phyloP scores from a whole-genome alignment of 192 early-diverging fungal genomes.

The Pecoramyces ruminantium region DNA sequence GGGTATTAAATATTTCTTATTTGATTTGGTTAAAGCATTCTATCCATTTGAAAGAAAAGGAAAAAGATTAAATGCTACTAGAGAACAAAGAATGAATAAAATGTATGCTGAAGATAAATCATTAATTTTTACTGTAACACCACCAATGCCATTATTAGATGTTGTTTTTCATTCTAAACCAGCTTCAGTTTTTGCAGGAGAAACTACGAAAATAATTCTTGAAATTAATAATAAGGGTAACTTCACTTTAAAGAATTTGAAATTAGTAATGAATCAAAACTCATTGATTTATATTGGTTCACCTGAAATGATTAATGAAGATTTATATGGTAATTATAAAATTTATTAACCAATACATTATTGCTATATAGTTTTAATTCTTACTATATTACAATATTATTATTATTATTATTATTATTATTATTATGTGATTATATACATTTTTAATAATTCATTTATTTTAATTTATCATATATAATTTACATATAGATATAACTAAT shows the following conservation, averaged over 20 bases:
- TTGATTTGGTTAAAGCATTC: slow-evolving; percentile 55
- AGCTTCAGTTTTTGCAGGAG: slow-evolving; percentile 59
- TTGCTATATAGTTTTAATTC: too few relatives aligned
- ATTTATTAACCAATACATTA: too few relatives aligned
- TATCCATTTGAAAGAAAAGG: slow-evolving; percentile 49
- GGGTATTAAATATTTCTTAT: slow-evolving; percentile 62
- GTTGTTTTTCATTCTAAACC: slow-evolving; percentile 61
- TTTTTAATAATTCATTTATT: too few relatives aligned
- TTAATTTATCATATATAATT: too few relatives aligned
- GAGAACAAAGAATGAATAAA: slow-evolving; percentile 31
- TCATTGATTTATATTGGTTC: slow-evolving; percentile 63
- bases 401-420: too few relatives aligned
- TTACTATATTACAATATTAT: too few relatives aligned
- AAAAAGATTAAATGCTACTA: slow-evolving; percentile 53
- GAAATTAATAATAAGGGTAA: slow-evolving; percentile 73
- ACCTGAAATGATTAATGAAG: slow-evolving; percentile 8
- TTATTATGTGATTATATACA: too few relatives aligned
- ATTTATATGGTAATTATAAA: slow-evolving; percentile 6
- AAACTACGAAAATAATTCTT: slow-evolving; percentile 51
- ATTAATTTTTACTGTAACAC: slow-evolving; percentile 55
- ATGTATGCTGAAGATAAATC: slow-evolving; percentile 54
- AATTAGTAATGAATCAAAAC: slow-evolving; percentile 68
- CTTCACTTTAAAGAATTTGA: slow-evolving; percentile 46
- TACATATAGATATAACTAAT: slow-evolving; percentile 23
- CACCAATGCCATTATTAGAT: slow-evolving; percentile 70